Evolutionary conservation across 768 basidiomycete species (phyloP).

Genomic region (Pleurotus tuoliensis): DNA sequence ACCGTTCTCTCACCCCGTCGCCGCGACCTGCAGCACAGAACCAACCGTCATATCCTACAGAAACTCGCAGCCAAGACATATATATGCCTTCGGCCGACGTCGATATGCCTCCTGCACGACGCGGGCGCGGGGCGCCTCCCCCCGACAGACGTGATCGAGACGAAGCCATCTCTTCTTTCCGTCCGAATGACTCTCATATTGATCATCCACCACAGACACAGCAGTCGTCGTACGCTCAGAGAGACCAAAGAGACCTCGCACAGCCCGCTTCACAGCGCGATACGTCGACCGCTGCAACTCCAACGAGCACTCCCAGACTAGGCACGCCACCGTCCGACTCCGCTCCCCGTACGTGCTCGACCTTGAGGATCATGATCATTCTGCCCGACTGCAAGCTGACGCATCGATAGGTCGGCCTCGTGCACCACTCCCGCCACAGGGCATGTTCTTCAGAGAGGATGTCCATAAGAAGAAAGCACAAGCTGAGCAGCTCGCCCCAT

Average conservation of each 20-base stretch:
- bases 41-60: neutral
- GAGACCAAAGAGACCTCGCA: conserved; percentile 1
- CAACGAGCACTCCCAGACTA: conserved; percentile 1
- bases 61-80: neutral
- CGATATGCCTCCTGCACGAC: neutral
- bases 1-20: neutral
- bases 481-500: neutral
- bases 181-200: conserved; percentile 4
- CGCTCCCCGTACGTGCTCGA: conserved; percentile 12
- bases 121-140: neutral
- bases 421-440: conserved; percentile 42
- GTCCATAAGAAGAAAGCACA: conserved; percentile 9
- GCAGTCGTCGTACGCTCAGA: neutral
- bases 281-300: neutral
- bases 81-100: neutral
- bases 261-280: conserved; percentile 3
- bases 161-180: conserved; percentile 3
- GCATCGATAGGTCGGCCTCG: conserved; percentile 28
- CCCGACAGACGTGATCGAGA: conserved; percentile 2
- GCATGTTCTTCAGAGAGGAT: conserved; percentile 30
- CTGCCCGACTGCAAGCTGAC: conserved; percentile 8
- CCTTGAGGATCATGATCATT: conserved; percentile 13
- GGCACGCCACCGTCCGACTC: conserved; percentile 6
- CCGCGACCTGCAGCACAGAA: neutral
- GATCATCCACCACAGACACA: conserved; percentile 5